These are phyloP conservation scores for Diaporthe vaccinii DNA, from an alignment of 2,329 filamentous ascomycete genomes.

Conservation along the genomic window DNA sequence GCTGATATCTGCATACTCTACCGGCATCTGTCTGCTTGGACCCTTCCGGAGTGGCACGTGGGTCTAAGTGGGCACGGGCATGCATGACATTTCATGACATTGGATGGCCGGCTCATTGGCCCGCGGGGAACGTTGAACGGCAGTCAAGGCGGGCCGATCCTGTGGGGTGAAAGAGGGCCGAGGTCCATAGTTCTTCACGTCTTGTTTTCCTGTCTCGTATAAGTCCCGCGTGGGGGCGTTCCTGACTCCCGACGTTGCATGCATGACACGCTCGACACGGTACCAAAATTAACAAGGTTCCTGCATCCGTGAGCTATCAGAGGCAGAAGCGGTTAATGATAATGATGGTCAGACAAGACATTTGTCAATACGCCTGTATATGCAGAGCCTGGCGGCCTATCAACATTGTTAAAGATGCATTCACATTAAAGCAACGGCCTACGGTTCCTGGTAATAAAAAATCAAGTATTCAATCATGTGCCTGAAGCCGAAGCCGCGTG, in stretches of 20 bases:
- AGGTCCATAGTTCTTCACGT: neutral
- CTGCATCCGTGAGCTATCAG: neutral
- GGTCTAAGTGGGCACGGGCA: neutral
- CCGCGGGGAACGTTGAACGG: neutral
- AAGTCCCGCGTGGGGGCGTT: conserved; percentile 2
- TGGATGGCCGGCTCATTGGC: neutral
- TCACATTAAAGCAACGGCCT: neutral
- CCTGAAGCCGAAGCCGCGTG: neutral
- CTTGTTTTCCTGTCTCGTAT: neutral
- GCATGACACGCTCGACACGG: neutral
- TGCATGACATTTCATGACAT: neutral
- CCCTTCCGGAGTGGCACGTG: neutral
- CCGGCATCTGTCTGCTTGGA: neutral
- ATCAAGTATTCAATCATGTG: neutral
- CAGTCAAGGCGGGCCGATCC: neutral
- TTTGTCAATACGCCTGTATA: neutral
- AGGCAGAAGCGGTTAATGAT: neutral
- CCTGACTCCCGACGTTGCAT: conserved; percentile 1
- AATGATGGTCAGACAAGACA: neutral
- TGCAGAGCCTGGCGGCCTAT: neutral
- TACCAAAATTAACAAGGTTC: neutral
- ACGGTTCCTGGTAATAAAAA: neutral
- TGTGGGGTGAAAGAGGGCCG: neutral
- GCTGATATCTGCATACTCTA: neutral
- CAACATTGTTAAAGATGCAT: neutral